Conservation (phyloP, 495 filamentous ascomycete species). For the Lophiotrema nucula region DNA sequence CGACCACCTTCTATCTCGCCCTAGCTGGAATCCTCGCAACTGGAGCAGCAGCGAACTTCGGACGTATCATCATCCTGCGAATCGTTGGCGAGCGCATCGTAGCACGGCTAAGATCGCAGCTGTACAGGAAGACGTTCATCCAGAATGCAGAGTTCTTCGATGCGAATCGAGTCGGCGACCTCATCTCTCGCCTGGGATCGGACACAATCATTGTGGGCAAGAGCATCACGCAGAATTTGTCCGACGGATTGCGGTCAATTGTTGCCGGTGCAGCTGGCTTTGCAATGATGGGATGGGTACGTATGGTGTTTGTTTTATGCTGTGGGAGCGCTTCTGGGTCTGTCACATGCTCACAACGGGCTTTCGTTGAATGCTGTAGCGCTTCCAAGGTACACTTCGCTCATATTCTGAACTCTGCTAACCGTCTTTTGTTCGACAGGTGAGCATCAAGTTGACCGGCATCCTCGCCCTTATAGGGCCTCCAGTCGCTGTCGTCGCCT, state of each 20-base stretch:
- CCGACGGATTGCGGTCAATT: constrained; percentile 82
- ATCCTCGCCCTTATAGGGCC: constrained; percentile 84
- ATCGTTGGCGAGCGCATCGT: constrained; percentile 96
- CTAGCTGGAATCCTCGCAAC: constrained; percentile 64
- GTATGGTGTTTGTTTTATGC: no score
- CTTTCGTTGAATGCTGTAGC: no score
- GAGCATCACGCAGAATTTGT: constrained; percentile 96
- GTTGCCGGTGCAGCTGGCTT: constrained; percentile 89
- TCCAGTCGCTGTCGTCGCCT: constrained; percentile 84
- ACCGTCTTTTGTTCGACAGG: no score
- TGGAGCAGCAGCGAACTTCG: constrained; percentile 86
- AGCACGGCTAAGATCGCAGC: constrained; percentile 77
- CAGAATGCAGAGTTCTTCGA: constrained; percentile 99
- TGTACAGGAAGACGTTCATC: constrained; percentile 85
- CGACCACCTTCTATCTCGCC: constrained; percentile 74
- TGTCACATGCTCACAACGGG: no score
- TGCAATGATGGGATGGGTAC: constrained; percentile 85
- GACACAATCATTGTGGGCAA: constrained; percentile 98
- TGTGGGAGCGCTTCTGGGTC: no score
- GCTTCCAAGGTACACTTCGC: no score
- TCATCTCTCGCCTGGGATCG: constrained; percentile 91
- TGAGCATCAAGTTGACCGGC: constrained; percentile 85
- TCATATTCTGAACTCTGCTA: no score
- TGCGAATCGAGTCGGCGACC: constrained; percentile 91
- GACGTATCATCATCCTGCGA: constrained; percentile 87